phyloP scores from a whole-genome alignment of 2,329 filamentous ascomycete species.

The Shiraia sp. region DNA sequence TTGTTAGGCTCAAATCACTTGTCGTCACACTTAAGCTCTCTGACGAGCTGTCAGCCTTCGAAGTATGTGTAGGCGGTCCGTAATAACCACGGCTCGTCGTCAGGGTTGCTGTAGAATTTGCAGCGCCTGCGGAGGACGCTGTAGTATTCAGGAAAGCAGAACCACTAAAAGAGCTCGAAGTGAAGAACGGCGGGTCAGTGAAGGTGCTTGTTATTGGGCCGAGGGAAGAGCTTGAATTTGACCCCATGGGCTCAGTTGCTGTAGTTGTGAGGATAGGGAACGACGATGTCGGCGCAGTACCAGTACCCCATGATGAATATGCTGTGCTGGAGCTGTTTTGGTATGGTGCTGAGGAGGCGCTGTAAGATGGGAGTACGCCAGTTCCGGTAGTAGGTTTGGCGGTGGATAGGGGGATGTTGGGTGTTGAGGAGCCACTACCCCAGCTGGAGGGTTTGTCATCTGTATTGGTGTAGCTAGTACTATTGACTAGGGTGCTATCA shows the following conservation, averaged over 20 bases:
- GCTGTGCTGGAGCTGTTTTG: background rate
- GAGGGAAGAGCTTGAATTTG: background rate
- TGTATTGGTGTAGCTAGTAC: slow-evolving; percentile 12
- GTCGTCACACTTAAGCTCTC: too few species aligned
- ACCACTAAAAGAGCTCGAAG: too few species aligned
- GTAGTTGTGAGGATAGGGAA: background rate
- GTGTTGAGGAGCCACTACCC: slow-evolving; percentile 9
- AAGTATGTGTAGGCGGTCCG: too few species aligned
- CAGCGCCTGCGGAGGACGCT: too few species aligned
- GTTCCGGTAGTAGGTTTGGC: slow-evolving; percentile 11
- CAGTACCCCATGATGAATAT: background rate
- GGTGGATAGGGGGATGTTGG: slow-evolving; percentile 10
- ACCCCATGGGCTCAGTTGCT: background rate
- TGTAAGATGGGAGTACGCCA: slow-evolving; percentile 1
- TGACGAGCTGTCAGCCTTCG: too few species aligned
- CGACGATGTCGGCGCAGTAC: background rate
- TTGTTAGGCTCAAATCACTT: too few species aligned
- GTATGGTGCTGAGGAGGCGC: slow-evolving; percentile 3
- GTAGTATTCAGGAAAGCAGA: too few species aligned
- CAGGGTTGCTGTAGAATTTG: too few species aligned
- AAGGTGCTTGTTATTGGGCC: too few species aligned
- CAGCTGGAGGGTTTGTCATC: slow-evolving; percentile 25
- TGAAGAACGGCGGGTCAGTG: too few species aligned
- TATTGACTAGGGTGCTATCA: slow-evolving; percentile 3
- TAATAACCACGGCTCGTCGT: too few species aligned